A percentile compares a stretch with the other conserved stretches of the same genome.
Evolutionary conservation across 352 stramenopile genomes (phyloP).

Genomic region (Thraustochytrium sp.): DNA sequence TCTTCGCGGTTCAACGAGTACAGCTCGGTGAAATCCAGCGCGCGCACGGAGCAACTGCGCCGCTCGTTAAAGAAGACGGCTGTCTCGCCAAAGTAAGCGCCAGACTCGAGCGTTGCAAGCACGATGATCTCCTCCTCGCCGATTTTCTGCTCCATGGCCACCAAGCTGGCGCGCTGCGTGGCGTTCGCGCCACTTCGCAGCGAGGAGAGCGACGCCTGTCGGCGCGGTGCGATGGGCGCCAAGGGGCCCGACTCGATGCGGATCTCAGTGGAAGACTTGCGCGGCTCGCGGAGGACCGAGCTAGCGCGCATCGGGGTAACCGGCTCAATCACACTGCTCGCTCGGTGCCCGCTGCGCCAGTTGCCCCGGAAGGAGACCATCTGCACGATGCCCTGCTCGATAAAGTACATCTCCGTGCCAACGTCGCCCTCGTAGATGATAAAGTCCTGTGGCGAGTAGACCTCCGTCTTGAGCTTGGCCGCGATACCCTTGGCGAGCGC

Average conservation of each 20-base stretch:
- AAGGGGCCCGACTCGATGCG: background rate
- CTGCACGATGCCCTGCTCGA: slow-evolving; percentile 53
- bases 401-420: slow-evolving; percentile 60
- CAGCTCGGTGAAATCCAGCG: slow-evolving; percentile 56
- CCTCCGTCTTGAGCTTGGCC: slow-evolving; percentile 52
- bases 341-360: slow-evolving; percentile 15
- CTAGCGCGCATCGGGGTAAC: background rate
- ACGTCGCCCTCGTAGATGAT: slow-evolving; percentile 60
- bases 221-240: background rate
- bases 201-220: background rate
- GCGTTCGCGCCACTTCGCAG: background rate
- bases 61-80: slow-evolving; percentile 57
- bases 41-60: slow-evolving; percentile 51
- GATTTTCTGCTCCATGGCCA: background rate
- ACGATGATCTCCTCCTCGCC: slow-evolving; percentile 51
- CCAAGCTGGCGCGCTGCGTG: background rate
- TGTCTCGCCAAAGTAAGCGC: slow-evolving; percentile 58
- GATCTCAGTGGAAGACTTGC: too few relatives aligned
- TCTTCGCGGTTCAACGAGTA: slow-evolving; percentile 53
- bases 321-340: background rate
- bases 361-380: slow-evolving; percentile 46
- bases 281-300: too few relatives aligned
- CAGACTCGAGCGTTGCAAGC: slow-evolving; percentile 54
- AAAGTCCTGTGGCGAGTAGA: slow-evolving; percentile 50
- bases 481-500: slow-evolving; percentile 56